phyloP scores from a whole-genome alignment of 2,329 filamentous ascomycete genomes.

The Microsporum audouinii region DNA sequence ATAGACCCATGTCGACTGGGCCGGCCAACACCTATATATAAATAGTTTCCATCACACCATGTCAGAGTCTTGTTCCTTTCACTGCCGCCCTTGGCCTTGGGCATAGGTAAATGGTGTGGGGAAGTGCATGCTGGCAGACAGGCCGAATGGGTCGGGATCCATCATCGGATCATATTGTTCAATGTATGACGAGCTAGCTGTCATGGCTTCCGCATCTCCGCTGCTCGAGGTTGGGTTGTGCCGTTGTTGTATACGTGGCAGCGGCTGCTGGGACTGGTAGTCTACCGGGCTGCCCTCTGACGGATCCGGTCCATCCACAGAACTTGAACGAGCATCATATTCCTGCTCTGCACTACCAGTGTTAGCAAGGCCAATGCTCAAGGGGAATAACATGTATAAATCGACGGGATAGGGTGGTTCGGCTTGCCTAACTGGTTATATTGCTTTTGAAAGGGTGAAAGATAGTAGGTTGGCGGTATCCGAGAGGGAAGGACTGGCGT shows the following conservation, averaged over 20 bases:
- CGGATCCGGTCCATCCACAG: slow-evolving; percentile 68
- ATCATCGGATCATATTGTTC: slow-evolving; percentile 74
- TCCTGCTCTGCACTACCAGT: slow-evolving; percentile 64
- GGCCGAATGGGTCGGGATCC: slow-evolving; percentile 85
- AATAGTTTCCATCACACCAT: not conserved
- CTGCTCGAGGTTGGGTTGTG: not conserved
- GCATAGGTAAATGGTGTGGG: slow-evolving; percentile 59
- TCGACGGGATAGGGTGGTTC: slow-evolving; percentile 19
- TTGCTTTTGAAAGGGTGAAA: slow-evolving; percentile 82
- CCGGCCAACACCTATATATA: not conserved
- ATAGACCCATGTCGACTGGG: not conserved
- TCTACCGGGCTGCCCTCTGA: slow-evolving; percentile 53
- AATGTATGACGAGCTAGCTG: slow-evolving; percentile 43
- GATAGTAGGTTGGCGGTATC: slow-evolving; percentile 50
- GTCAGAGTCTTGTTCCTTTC: not conserved
- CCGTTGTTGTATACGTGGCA: not conserved
- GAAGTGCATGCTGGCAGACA: slow-evolving; percentile 92
- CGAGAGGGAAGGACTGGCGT: slow-evolving; percentile 30
- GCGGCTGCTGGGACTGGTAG: slow-evolving; percentile 49
- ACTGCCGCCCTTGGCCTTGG: slow-evolving; percentile 29
- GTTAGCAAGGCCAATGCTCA: not conserved
- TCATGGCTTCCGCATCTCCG: slow-evolving; percentile 32
- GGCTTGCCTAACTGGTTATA: slow-evolving; percentile 91
- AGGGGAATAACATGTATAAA: not conserved
- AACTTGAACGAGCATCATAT: slow-evolving; percentile 81